Conservation (phyloP, 1,139 yeast species). For the Zygosaccharomyces pseudobailii region DNA sequence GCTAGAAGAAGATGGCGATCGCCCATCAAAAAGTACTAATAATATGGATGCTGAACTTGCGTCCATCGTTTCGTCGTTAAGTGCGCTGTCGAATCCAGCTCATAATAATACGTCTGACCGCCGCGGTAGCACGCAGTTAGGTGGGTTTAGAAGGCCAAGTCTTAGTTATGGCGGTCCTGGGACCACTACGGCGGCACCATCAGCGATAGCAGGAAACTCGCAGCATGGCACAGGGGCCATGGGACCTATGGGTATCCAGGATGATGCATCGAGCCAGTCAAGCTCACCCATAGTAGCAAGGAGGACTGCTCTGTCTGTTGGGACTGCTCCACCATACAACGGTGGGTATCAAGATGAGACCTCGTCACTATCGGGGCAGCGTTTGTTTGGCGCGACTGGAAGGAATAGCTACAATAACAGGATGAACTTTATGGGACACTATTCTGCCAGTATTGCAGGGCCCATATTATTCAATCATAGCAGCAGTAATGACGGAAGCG, state of each 20-base stretch:
- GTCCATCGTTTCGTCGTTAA: conserved; percentile 34
- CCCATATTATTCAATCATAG: conserved; percentile 16
- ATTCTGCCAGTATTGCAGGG: conserved; percentile 30
- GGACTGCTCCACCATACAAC: conserved; percentile 22
- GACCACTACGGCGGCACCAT: not conserved
- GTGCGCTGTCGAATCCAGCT: conserved; percentile 28
- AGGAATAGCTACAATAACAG: conserved; percentile 12
- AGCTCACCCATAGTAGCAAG: conserved; percentile 5
- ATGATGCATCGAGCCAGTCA: conserved; percentile 4
- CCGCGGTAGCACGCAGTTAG: conserved; percentile 19
- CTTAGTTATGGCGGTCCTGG: conserved; percentile 12
- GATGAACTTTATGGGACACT: conserved; percentile 17
- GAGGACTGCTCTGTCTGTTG: conserved; percentile 27
- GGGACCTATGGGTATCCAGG: not conserved
- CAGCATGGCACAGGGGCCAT: conserved; percentile 4
- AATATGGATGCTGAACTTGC: conserved; percentile 33
- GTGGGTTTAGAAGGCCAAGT: conserved; percentile 32
- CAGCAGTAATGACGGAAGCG: conserved; percentile 6
- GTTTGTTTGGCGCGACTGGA: not conserved
- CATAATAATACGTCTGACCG: conserved; percentile 5
- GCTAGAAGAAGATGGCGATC: not conserved
- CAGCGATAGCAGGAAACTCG: not conserved
- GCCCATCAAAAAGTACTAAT: not conserved
- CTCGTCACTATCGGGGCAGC: conserved; percentile 9
- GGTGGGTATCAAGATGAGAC: conserved; percentile 1